A percentile compares a stretch with the other conserved stretches of the same genome.
These are phyloP conservation scores for Rhododendron henanense DNA, from an alignment of 148 eudicot genomes.

Conservation along the genomic window DNA sequence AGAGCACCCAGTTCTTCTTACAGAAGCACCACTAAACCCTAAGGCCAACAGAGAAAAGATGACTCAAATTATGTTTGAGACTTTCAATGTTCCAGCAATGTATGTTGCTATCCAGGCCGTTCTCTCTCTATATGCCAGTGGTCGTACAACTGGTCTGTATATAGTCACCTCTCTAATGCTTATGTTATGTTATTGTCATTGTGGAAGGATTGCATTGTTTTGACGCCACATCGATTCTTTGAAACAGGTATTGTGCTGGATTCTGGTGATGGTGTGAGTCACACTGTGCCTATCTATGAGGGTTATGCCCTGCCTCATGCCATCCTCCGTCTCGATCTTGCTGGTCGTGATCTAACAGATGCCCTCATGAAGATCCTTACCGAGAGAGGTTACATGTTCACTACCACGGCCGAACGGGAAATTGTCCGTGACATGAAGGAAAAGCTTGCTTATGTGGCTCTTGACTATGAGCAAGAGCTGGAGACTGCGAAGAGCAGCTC, in stretches of 20 bases:
- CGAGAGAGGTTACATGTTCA: slow-evolving; percentile 37
- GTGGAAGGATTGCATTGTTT: neutral
- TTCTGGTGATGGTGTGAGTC: slow-evolving; percentile 35
- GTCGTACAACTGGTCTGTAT: slow-evolving; percentile 24
- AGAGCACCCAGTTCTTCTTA: slow-evolving; percentile 24
- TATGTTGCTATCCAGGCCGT: slow-evolving; percentile 27
- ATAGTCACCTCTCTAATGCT: neutral
- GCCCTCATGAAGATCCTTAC: slow-evolving; percentile 31
- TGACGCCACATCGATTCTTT: neutral
- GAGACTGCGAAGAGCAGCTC: slow-evolving; percentile 36
- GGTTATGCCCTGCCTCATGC: slow-evolving; percentile 39
- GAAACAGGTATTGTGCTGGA: slow-evolving; percentile 30
- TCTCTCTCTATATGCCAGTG: slow-evolving; percentile 26
- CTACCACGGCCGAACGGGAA: slow-evolving; percentile 38
- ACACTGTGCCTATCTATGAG: slow-evolving; percentile 36
- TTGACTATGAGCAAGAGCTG: slow-evolving; percentile 30
- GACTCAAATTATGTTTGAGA: slow-evolving; percentile 27
- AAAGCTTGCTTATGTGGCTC: slow-evolving; percentile 35
- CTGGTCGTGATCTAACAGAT: slow-evolving; percentile 30
- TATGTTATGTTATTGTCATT: neutral
- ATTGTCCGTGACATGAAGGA: slow-evolving; percentile 37
- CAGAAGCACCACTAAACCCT: slow-evolving; percentile 25
- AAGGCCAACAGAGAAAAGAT: slow-evolving; percentile 28
- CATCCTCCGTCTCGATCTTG: slow-evolving; percentile 25
- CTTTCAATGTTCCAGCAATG: slow-evolving; percentile 28